Evolutionary conservation across 2,329 filamentous ascomycete genomes (phyloP).

Genomic region (Xylaria sp.): DNA sequence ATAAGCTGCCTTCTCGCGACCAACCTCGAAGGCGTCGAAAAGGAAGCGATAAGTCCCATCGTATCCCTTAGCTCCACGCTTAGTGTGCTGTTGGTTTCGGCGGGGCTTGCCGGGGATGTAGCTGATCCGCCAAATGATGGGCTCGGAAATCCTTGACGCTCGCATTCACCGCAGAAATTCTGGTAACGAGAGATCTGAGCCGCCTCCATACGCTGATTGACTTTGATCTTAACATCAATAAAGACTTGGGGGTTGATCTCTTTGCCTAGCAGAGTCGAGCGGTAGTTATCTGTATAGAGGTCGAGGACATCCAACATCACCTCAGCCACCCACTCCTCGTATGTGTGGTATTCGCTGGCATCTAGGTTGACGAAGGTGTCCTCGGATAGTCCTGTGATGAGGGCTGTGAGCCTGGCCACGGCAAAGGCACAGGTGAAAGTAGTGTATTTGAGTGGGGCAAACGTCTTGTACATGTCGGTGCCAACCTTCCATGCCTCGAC

Average conservation of each 20-base stretch:
- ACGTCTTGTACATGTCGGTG: slow-evolving; percentile 91
- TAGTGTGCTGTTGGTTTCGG: slow-evolving; percentile 41
- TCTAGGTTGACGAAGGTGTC: slow-evolving; percentile 57
- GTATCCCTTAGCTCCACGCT: slow-evolving; percentile 41
- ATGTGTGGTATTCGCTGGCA: slow-evolving; percentile 53
- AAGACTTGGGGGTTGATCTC: slow-evolving; percentile 77
- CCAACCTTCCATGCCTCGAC: slow-evolving; percentile 79
- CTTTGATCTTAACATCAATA: slow-evolving; percentile 82
- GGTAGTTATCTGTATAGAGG: slow-evolving; percentile 84
- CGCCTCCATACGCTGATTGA: slow-evolving; percentile 80
- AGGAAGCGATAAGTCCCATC: slow-evolving; percentile 89
- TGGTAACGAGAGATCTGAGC: slow-evolving; percentile 68
- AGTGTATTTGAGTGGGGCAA: slow-evolving; percentile 87
- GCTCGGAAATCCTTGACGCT: slow-evolving; percentile 44
- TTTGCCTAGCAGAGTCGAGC: slow-evolving; percentile 74
- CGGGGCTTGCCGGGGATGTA: slow-evolving; percentile 47
- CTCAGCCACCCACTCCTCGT: slow-evolving; percentile 64
- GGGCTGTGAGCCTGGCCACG: slow-evolving; percentile 78
- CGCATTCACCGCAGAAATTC: slow-evolving; percentile 61
- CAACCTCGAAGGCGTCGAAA: slow-evolving; percentile 78
- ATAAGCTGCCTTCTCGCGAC: slow-evolving; percentile 71
- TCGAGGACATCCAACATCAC: slow-evolving; percentile 90
- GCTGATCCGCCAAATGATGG: slow-evolving; percentile 45
- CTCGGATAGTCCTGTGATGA: slow-evolving; percentile 65
- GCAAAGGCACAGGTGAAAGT: slow-evolving; percentile 85